These are phyloP conservation scores for Cytospora paraplurivora DNA, from an alignment of 2,329 filamentous ascomycete genomes.

Conservation along the genomic window DNA sequence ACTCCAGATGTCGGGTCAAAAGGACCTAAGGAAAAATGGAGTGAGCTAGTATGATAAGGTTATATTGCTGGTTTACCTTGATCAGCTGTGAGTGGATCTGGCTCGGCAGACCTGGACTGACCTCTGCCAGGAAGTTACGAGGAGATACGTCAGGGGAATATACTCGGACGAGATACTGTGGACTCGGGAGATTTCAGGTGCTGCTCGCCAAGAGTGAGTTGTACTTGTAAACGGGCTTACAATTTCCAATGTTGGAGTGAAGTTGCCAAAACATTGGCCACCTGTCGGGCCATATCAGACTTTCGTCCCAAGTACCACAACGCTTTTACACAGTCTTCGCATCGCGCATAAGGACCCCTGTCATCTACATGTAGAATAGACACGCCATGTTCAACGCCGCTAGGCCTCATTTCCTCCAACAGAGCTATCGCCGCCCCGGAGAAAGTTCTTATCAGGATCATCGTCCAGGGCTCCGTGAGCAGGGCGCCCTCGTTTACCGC, in stretches of 20 bases:
- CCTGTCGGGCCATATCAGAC: slow-evolving; percentile 46
- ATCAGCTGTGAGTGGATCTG: too few relatives aligned
- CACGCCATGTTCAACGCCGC: not conserved
- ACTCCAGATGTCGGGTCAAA: too few relatives aligned
- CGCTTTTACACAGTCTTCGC: slow-evolving; percentile 53
- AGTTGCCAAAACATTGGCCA: slow-evolving; percentile 19
- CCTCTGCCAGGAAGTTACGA: too few relatives aligned
- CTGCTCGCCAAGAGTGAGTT: not conserved
- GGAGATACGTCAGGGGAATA: too few relatives aligned
- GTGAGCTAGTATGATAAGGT: too few relatives aligned
- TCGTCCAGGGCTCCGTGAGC: slow-evolving; percentile 53
- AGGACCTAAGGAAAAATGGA: too few relatives aligned
- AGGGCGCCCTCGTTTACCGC: slow-evolving; percentile 57
- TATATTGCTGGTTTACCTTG: too few relatives aligned
- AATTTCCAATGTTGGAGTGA: slow-evolving; percentile 15
- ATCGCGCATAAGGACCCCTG: slow-evolving; percentile 38
- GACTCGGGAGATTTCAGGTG: too few relatives aligned
- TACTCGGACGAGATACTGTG: too few relatives aligned
- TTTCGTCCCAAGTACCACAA: slow-evolving; percentile 58
- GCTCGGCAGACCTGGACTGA: too few relatives aligned
- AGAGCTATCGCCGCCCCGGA: slow-evolving; percentile 47
- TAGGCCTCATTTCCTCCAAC: slow-evolving; percentile 37
- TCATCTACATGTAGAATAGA: slow-evolving; percentile 19
- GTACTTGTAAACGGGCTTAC: not conserved
- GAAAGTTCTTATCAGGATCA: slow-evolving; percentile 51